A percentile compares a stretch with the other conserved stretches of the same genome.
Conservation (phyloP, 306 rosid species). For the Castanopsis chinensis region DNA sequence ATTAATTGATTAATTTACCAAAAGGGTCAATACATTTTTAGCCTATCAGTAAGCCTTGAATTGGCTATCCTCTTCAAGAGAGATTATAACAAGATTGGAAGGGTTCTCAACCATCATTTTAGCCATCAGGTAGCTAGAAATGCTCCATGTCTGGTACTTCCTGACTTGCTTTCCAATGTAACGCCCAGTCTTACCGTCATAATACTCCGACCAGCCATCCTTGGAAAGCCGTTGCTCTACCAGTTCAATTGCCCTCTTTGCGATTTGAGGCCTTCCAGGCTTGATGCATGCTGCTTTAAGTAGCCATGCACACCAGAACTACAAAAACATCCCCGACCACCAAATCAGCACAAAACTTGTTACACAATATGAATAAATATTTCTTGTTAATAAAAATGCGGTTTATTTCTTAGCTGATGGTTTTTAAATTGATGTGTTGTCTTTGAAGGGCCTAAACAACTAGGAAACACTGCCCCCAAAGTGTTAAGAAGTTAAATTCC, state of each 20-base stretch:
- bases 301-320: constrained; percentile 30
- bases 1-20: no score
- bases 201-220: constrained; percentile 29
- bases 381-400: no score
- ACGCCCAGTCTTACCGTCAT: constrained; percentile 21
- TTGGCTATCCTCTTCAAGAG: constrained; percentile 2
- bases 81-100: neutral
- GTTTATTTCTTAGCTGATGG: no score
- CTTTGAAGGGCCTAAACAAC: no score
- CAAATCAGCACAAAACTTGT: no score
- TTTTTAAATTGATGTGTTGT: no score
- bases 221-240: constrained; percentile 17
- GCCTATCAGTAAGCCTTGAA: constrained; percentile 6
- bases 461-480: no score
- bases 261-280: constrained; percentile 10
- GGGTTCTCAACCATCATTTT: constrained; percentile 27
- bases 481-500: no score
- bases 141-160: constrained; percentile 20
- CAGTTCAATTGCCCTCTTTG: constrained; percentile 21
- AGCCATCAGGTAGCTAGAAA: constrained; percentile 23
- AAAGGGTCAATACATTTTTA: no score
- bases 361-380: no score
- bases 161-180: constrained; percentile 23
- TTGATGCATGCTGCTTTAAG: constrained; percentile 21
- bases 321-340: neutral